A percentile compares a stretch with the other conserved stretches of the same genome.
phyloP scores from a whole-genome alignment of 768 basidiomycete species.

The Serendipita sp. region DNA sequence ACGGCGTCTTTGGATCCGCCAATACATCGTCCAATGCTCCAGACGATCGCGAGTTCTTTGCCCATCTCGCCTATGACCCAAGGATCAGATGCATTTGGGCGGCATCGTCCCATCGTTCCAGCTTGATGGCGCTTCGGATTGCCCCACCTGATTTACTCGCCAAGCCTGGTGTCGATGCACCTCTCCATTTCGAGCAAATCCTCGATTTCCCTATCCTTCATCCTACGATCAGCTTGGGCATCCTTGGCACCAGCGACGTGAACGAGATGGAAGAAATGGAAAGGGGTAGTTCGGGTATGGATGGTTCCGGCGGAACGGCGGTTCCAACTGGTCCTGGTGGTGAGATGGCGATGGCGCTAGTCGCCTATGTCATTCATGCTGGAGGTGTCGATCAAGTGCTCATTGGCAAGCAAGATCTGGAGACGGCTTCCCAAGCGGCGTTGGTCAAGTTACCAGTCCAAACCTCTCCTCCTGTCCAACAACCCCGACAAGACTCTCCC shows the following conservation, averaged over 20 bases:
- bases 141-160: conserved; percentile 36
- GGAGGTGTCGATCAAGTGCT: conserved; percentile 81
- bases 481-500: conserved; percentile 18
- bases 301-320: background rate
- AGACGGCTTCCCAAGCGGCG: conserved; percentile 41
- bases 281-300: background rate
- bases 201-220: conserved; percentile 73
- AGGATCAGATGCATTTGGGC: conserved; percentile 79
- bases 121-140: conserved; percentile 66
- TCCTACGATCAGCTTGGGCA: conserved; percentile 78
- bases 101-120: conserved; percentile 71
- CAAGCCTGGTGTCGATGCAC: conserved; percentile 42
- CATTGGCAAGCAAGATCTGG: conserved; percentile 74
- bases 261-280: background rate
- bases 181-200: conserved; percentile 54
- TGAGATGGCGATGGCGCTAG: conserved; percentile 36
- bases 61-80: conserved; percentile 71
- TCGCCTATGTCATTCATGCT: conserved; percentile 79
- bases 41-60: conserved; percentile 77
- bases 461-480: conserved; percentile 12
- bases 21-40: conserved; percentile 15
- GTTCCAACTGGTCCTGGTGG: background rate
- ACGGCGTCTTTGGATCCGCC: conserved; percentile 5
- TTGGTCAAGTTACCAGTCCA: conserved; percentile 42
- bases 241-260: conserved; percentile 34